Conservation (phyloP, 441 rosid species). For the Erysimum cheiri region DNA sequence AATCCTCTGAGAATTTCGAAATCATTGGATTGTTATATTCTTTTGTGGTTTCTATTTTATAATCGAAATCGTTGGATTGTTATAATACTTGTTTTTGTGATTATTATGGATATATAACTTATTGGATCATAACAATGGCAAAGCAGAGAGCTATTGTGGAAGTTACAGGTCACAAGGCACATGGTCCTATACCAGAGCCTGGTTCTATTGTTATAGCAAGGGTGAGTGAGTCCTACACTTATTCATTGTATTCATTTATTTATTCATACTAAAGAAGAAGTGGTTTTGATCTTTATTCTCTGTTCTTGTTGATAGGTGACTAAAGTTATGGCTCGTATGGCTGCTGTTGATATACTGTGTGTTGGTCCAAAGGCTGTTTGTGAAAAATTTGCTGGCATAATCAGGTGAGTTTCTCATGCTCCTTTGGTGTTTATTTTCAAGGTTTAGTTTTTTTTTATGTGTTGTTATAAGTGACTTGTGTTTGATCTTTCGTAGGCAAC, state of each 20-base stretch:
- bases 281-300: neutral
- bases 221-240: constrained; percentile 58
- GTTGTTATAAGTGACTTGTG: neutral
- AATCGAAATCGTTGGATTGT: neutral
- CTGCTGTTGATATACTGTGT: constrained; percentile 83
- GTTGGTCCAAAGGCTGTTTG: constrained; percentile 77
- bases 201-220: constrained; percentile 82
- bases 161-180: constrained; percentile 83
- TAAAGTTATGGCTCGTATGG: constrained; percentile 78
- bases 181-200: constrained; percentile 81
- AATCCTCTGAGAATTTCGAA: neutral
- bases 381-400: constrained; percentile 84
- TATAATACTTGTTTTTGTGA: too few relatives aligned
- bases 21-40: neutral
- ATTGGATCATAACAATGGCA: neutral
- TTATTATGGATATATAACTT: neutral
- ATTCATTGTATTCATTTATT: constrained; percentile 15
- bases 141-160: constrained; percentile 77
- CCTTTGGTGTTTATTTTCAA: neutral
- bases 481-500: constrained; percentile 59
- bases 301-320: constrained; percentile 57
- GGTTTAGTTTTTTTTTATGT: neutral
- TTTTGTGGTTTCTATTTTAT: neutral
- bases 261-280: too few relatives aligned
- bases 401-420: constrained; percentile 54